phyloP scores from a whole-genome alignment of 192 early-diverging fungal genomes.

The Coemansia sp. region DNA sequence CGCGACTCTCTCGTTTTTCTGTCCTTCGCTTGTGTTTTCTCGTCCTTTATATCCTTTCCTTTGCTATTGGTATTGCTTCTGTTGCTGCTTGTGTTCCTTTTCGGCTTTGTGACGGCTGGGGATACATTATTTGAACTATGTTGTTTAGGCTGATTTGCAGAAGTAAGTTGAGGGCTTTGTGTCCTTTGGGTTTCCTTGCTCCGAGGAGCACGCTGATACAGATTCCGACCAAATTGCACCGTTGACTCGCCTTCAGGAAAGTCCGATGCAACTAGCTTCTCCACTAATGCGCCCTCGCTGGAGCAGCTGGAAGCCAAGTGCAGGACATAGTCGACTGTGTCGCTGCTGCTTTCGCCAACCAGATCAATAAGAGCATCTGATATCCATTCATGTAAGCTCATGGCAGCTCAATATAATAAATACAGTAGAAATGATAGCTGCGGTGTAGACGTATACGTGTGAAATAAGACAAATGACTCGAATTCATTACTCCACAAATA shows the following conservation, averaged over 20 bases:
- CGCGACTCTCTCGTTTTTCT: neutral
- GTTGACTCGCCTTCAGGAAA: conserved; percentile 61
- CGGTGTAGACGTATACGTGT: neutral
- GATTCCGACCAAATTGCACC: conserved; percentile 63
- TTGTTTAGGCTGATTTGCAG: neutral
- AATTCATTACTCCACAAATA: neutral
- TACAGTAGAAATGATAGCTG: neutral
- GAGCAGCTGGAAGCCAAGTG: conserved; percentile 35
- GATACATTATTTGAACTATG: neutral
- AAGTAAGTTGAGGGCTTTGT: neutral
- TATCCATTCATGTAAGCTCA: conserved; percentile 49
- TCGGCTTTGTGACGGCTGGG: neutral
- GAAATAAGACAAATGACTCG: neutral
- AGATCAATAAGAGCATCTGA: conserved; percentile 49
- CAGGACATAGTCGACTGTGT: conserved; percentile 48
- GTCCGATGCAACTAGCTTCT: conserved; percentile 60
- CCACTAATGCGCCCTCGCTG: conserved; percentile 46
- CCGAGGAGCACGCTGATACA: conserved; percentile 63
- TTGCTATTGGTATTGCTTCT: neutral
- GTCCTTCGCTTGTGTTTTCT: neutral
- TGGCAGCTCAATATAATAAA: neutral
- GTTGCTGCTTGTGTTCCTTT: neutral
- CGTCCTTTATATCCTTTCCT: neutral
- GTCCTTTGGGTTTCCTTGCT: neutral
- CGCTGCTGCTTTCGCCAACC: conserved; percentile 43